A percentile compares a stretch with the other conserved stretches of the same genome.
These are phyloP conservation scores for Phytophthora pluvialis DNA, from an alignment of 352 stramenopile species.

Conservation along the genomic window DNA sequence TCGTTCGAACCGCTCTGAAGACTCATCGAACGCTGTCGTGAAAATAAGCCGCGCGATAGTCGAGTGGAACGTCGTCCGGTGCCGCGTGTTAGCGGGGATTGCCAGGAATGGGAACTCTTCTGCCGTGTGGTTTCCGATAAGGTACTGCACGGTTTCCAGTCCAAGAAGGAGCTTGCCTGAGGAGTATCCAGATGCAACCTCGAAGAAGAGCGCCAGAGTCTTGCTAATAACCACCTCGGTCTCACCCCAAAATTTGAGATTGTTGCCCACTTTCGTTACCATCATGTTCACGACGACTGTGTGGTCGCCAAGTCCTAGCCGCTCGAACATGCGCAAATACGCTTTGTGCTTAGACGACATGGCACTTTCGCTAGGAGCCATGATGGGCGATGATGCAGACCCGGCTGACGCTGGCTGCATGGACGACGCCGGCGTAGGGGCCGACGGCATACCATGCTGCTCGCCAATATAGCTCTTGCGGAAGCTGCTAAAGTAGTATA, in stretches of 20 bases:
- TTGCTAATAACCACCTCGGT: slow-evolving; percentile 96
- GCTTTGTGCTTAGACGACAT: slow-evolving; percentile 94
- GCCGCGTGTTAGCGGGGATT: slow-evolving; percentile 92
- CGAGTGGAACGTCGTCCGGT: slow-evolving; percentile 98
- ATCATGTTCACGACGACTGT: slow-evolving; percentile 98
- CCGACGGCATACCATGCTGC: slow-evolving; percentile 88
- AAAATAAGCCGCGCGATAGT: slow-evolving; percentile 97
- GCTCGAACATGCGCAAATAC: slow-evolving; percentile 98
- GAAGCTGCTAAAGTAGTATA: slow-evolving; percentile 98
- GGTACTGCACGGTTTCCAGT: slow-evolving; percentile 97
- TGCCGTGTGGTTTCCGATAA: slow-evolving; percentile 96
- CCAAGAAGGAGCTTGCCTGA: slow-evolving; percentile 97
- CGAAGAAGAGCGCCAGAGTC: slow-evolving; percentile 96
- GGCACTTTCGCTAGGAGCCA: slow-evolving; percentile 70
- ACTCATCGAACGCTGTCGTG: slow-evolving; percentile 94
- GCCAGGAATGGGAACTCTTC: slow-evolving; percentile 98
- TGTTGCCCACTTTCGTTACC: slow-evolving; percentile 98
- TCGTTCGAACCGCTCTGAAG: slow-evolving; percentile 94
- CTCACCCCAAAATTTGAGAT: slow-evolving; percentile 98
- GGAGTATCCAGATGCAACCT: slow-evolving; percentile 97
- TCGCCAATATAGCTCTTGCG: slow-evolving; percentile 93
- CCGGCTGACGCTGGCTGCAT: slow-evolving; percentile 44
- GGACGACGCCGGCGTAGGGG: slow-evolving; percentile 55
- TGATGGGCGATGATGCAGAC: slow-evolving; percentile 74
- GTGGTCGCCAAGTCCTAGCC: slow-evolving; percentile 97